A percentile compares a stretch with the other conserved stretches of the same genome.
phyloP scores from a whole-genome alignment of 352 stramenopile genomes.

The Phytophthora hybrid region DNA sequence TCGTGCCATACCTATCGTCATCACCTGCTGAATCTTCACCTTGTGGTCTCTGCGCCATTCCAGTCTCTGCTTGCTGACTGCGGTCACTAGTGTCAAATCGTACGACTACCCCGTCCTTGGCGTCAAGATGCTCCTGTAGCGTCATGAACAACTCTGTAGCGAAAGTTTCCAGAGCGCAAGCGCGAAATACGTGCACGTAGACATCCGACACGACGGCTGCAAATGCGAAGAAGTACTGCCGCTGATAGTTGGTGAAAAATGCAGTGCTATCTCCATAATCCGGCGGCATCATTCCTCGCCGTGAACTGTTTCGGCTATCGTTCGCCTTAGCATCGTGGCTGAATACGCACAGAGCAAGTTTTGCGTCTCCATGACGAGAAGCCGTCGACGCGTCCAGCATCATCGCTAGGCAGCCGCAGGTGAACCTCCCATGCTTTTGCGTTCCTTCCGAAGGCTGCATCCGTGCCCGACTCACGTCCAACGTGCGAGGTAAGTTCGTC shows the following conservation, averaged over 20 bases:
- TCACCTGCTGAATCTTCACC: not conserved
- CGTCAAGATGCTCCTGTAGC: constrained; percentile 52
- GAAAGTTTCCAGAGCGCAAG: constrained; percentile 64
- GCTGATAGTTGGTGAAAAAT: constrained; percentile 62
- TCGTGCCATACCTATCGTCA: constrained; percentile 8
- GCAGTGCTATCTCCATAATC: constrained; percentile 19
- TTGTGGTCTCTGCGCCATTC: not conserved
- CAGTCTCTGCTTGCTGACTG: not conserved
- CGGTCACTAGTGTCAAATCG: constrained; percentile 17
- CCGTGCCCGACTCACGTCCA: constrained; percentile 59
- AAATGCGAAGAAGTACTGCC: constrained; percentile 65
- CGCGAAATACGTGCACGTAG: constrained; percentile 61
- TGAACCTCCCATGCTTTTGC: constrained; percentile 67
- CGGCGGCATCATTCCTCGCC: constrained; percentile 13
- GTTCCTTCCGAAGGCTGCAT: constrained; percentile 50
- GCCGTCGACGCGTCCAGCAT: constrained; percentile 59
- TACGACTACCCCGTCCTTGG: constrained; percentile 57
- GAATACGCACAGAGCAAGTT: constrained; percentile 67
- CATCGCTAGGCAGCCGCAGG: constrained; percentile 60
- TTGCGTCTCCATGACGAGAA: constrained; percentile 24
- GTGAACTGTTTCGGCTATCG: constrained; percentile 15
- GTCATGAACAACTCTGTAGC: constrained; percentile 51
- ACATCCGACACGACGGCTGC: constrained; percentile 57
- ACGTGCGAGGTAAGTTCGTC: constrained; percentile 74
- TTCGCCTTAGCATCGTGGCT: constrained; percentile 46